Base-by-base conservation (phyloP, 2,329 filamentous ascomycete genomes). In the Acrocalymma vagum region DNA sequence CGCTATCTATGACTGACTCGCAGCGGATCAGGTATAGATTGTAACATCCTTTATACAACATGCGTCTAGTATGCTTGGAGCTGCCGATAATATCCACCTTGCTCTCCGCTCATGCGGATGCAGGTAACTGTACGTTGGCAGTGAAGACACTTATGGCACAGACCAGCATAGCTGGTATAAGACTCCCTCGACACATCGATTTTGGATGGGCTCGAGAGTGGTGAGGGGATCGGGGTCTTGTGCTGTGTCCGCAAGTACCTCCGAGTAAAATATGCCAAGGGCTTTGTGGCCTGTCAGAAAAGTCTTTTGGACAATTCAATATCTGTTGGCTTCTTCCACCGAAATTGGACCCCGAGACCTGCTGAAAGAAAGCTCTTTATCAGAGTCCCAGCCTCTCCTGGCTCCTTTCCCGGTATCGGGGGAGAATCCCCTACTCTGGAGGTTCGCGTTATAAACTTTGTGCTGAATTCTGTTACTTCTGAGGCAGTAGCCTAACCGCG, bases 321-420 rank as follows among this genome's bases (percentile, higher is more conserved):
- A 42, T 61, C 63, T 57, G 60, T 61, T 62, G 64, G 58, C 64
- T 62, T 64, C 61, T 67, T 61, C 42, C 60, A 51, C 48, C 44
- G 16, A 42, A 31, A 27, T 56, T 10, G 48, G 48, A 53, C 38
- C 54, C 49, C 31, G 40, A 48, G 59, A 59, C 35, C 42, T 55
- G 45, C 51, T 38, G 46, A 36, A 42, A 49, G 38, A 36, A 42
- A 49, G 38, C 55, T 53, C 52, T 41, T 49, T 48, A 37, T 42
- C 26, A 47, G 54, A 53, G 53, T 44, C 35, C 55, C 44, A 54
- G 42, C 51, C 60, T 64, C 55, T 44, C 32, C 38, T 37, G 53
- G 51, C 27, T 48, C 53, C 52, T 37, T 33, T 31, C 44, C 22
- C 38, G 36, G 51, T 51, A 41, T 51, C 55, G 54, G 58, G 62